These are phyloP conservation scores for Neurospora sp. DNA, from an alignment of 495 filamentous ascomycete genomes.

Conservation along the genomic window DNA sequence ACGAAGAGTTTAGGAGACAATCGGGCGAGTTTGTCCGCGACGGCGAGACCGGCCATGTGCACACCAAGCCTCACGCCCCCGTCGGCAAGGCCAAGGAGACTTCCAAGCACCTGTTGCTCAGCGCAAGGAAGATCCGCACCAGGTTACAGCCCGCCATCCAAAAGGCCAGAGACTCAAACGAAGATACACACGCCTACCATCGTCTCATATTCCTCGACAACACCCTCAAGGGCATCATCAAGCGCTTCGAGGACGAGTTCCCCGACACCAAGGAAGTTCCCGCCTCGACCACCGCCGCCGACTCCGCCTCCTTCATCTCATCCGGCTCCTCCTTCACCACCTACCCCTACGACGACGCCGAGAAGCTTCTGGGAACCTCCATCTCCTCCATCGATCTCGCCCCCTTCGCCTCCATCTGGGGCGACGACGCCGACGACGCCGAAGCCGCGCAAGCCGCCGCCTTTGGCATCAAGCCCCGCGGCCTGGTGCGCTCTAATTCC, in stretches of 20 bases:
- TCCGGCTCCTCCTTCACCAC: slow-evolving; percentile 17
- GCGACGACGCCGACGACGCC: slow-evolving; percentile 28
- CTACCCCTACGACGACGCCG: slow-evolving; percentile 25
- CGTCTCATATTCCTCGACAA: slow-evolving; percentile 83
- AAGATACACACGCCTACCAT: slow-evolving; percentile 57
- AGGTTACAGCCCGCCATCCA: slow-evolving; percentile 76
- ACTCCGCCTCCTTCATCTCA: slow-evolving; percentile 7
- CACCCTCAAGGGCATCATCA: slow-evolving; percentile 82
- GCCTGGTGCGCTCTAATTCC: slow-evolving; percentile 60
- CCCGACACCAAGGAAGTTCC: slow-evolving; percentile 65
- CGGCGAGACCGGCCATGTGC: slow-evolving; percentile 22
- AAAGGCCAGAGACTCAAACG: slow-evolving; percentile 48
- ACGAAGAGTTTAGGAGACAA: slow-evolving; percentile 41
- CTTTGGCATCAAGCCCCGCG: slow-evolving; percentile 22
- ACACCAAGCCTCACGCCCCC: slow-evolving; percentile 11
- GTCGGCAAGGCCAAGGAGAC: slow-evolving; percentile 74
- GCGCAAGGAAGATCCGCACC: slow-evolving; percentile 76
- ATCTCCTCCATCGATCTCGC: neutral
- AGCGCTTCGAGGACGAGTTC: slow-evolving; percentile 91
- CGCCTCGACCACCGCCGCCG: slow-evolving; percentile 11
- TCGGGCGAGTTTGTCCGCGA: slow-evolving; percentile 35
- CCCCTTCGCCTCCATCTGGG: slow-evolving; percentile 9
- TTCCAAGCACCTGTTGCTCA: slow-evolving; percentile 76
- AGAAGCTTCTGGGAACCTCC: slow-evolving; percentile 6
- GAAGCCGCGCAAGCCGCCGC: slow-evolving; percentile 26